Conservation (phyloP, 805 yeast species). For the Saccharomycopsis fibuligera region DNA sequence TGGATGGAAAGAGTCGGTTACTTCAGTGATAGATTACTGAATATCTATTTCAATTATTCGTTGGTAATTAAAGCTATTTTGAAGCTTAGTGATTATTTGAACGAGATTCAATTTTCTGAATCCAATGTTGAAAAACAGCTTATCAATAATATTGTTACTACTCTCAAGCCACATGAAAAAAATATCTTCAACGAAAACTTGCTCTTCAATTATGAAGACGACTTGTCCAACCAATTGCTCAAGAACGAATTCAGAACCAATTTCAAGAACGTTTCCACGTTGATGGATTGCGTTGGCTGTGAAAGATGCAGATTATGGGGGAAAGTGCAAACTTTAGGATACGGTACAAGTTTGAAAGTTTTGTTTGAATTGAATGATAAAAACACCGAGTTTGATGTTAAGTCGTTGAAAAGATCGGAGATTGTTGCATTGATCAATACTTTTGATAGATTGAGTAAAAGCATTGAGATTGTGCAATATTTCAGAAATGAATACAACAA, state of each 20-base stretch:
- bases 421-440: conserved; percentile 88
- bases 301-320: conserved; percentile 99
- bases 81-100: conserved; percentile 51
- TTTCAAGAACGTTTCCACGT: conserved; percentile 81
- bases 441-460: conserved; percentile 84
- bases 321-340: conserved; percentile 92
- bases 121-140: conserved; percentile 38
- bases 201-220: conserved; percentile 39
- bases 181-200: conserved; percentile 45
- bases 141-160: conserved; percentile 35
- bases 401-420: conserved; percentile 65
- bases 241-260: conserved; percentile 83
- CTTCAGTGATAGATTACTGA: conserved; percentile 81
- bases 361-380: conserved; percentile 68
- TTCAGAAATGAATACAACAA: conserved; percentile 33
- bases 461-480: conserved; percentile 64
- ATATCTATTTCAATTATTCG: conserved; percentile 89
- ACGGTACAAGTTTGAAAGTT: conserved; percentile 91
- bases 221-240: conserved; percentile 38
- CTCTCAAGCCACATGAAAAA: conserved; percentile 27
- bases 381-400: conserved; percentile 41
- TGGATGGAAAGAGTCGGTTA: conserved; percentile 89
- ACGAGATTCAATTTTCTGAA: conserved; percentile 44
- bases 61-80: conserved; percentile 74
- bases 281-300: conserved; percentile 98